Evolutionary conservation across 2,329 filamentous ascomycete species (phyloP), one percentile per base, ranked within the genome.

Genomic region (Claviceps quebecensis): DNA sequence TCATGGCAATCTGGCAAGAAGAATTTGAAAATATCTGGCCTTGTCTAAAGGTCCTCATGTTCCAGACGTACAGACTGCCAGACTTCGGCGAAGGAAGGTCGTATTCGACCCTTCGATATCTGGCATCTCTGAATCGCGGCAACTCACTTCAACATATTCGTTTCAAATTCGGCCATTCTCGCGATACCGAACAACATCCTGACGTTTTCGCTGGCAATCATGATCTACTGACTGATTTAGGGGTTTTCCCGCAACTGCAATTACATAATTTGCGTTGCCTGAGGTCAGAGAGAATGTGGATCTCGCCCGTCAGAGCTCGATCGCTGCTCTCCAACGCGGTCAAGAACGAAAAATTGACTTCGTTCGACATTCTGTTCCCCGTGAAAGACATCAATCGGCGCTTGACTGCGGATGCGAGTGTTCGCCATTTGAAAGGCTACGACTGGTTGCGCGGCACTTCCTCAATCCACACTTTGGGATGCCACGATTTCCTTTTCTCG

Each of bases 341-440:
- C 14, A 47, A 52, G 14, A 53, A 55, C 1, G 59, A 60, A 22
- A 63, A 58, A 14, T 57, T 71, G 4, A 57, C 62, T 23, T 63
- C 63, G 0, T 58, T 70, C 13, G 68, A 69, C 50, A 60, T 69
- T 19, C 61, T 65, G 2, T 69, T 70, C 51, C 65, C 64, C 1
- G 56, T 60, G 26, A 2, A 9, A 9, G 26, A 9, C 7, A 8
- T 29, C 7, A 29, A 29, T 29, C 7, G 26, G 26, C 6, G 26
- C 26, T 26, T 26, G 26, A 26, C 26, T 9, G 26, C 7, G 8
- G 26, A 29, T 1, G 1, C 8, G 8, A 29, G 26, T 3, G 26
- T 9, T 29, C 26, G 8, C 26, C 26, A 29, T 29, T 29, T 29
- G 8, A 29, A 29, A 29, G 26, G 26, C 26, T 29, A 29, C 26